Evolutionary conservation across 306 rosid genomes (phyloP).

Genomic region (Begonia fuchsioides): DNA sequence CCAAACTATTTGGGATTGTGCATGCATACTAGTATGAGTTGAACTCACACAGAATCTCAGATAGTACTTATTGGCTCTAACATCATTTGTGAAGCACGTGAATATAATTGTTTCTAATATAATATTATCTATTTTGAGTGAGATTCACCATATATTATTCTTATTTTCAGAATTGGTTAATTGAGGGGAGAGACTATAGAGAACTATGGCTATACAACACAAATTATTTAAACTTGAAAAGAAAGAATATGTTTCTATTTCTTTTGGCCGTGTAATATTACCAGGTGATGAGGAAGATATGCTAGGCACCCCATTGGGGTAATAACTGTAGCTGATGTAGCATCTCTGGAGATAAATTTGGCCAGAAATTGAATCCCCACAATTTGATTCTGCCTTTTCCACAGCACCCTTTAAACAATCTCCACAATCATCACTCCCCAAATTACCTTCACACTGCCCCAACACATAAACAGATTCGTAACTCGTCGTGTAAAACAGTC

Average conservation of each 20-base stretch:
- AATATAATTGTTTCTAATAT: too few relatives aligned
- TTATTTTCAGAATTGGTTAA: too few relatives aligned
- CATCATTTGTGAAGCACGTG: too few relatives aligned
- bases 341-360: constrained; percentile 68
- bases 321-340: constrained; percentile 58
- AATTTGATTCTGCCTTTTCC: constrained; percentile 26
- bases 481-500: constrained; percentile 55
- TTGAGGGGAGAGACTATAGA: too few relatives aligned
- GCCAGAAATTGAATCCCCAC: constrained; percentile 52
- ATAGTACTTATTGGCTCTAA: too few relatives aligned
- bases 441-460: constrained; percentile 82
- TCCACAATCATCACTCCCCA: constrained; percentile 48
- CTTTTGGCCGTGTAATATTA: constrained; percentile 8
- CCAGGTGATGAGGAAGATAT: constrained; percentile 32
- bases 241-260: not conserved
- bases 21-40: too few relatives aligned
- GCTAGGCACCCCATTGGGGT: constrained; percentile 57
- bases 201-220: too few relatives aligned
- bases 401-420: constrained; percentile 53
- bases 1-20: too few relatives aligned
- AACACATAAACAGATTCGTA: constrained; percentile 53
- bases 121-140: too few relatives aligned
- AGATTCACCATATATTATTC: too few relatives aligned
- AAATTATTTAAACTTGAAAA: too few relatives aligned
- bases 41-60: too few relatives aligned